Percentiles rank a stretch among this genome's conserved stretches.
Conservation (phyloP, 768 basidiomycete species). For the Phylloporus sp. region DNA sequence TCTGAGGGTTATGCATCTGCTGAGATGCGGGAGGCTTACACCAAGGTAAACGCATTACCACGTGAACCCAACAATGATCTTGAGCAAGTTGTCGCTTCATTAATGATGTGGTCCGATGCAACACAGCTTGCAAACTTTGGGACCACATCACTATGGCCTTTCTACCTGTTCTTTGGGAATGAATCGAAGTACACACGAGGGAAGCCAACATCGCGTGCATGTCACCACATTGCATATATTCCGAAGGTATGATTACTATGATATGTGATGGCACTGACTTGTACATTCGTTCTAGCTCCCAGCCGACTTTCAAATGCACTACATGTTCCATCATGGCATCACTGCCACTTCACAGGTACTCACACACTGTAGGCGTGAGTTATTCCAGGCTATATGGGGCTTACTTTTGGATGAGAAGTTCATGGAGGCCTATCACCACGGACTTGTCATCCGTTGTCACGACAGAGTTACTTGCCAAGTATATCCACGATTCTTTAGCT, state of each 20-base stretch:
- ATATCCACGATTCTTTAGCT: not conserved
- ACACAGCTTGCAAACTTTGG: conserved; percentile 22
- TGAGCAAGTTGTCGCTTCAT: not conserved
- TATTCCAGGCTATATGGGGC: conserved; percentile 20
- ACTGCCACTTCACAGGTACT: not conserved
- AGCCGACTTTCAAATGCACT: not conserved
- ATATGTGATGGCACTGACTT: too few species aligned
- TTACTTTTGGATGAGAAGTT: conserved; percentile 24
- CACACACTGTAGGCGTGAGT: conserved; percentile 19
- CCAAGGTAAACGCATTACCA: not conserved
- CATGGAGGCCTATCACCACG: not conserved
- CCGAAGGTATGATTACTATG: not conserved
- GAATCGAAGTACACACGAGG: conserved; percentile 9
- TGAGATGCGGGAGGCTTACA: conserved; percentile 1
- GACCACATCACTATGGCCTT: conserved; percentile 7
- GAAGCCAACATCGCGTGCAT: conserved; percentile 1
- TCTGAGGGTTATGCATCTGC: not conserved
- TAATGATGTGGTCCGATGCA: conserved; percentile 10
- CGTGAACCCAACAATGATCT: not conserved
- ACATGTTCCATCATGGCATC: not conserved
- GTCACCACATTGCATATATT: conserved; percentile 13
- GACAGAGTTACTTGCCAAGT: not conserved
- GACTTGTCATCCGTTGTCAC: not conserved
- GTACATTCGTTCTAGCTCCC: not conserved
- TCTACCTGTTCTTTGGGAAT: conserved; percentile 15